These are phyloP conservation scores for Dioscorea alata DNA, from an alignment of 106 monocot species.

Conservation along the genomic window DNA sequence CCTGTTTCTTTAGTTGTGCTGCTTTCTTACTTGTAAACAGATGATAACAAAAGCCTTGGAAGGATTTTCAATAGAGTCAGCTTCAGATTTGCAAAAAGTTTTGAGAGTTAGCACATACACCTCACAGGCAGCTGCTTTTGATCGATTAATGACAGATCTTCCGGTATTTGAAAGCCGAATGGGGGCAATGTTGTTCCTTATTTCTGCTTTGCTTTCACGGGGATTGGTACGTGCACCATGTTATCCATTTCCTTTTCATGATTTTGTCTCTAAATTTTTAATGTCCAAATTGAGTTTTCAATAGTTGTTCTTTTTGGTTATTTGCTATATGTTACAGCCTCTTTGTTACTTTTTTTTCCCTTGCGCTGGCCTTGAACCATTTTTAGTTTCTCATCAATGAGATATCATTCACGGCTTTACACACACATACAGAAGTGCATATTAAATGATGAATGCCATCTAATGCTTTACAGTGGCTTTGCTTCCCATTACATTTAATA, in stretches of 20 bases:
- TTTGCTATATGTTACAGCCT: too few species aligned
- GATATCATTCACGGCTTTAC: too few species aligned
- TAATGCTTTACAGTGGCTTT: too few species aligned
- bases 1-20: neutral
- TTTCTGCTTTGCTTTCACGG: conserved; percentile 90
- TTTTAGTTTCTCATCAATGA: too few species aligned
- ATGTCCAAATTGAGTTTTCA: too few species aligned
- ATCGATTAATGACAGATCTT: conserved; percentile 44
- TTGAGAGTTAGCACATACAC: conserved; percentile 58
- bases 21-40: conserved; percentile 28
- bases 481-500: too few species aligned
- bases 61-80: conserved; percentile 67
- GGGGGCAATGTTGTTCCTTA: conserved; percentile 80
- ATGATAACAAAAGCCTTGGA: conserved; percentile 50
- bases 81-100: conserved; percentile 78
- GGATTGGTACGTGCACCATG: conserved; percentile 55
- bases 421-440: too few species aligned
- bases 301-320: too few species aligned
- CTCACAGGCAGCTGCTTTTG: conserved; percentile 36
- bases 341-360: too few species aligned
- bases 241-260: neutral
- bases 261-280: too few species aligned
- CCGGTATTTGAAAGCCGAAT: conserved; percentile 75
- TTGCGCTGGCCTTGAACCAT: too few species aligned
- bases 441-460: too few species aligned